Conservation (phyloP, 1,139 yeast genomes). For the Casaregolazyma suthepensis region DNA sequence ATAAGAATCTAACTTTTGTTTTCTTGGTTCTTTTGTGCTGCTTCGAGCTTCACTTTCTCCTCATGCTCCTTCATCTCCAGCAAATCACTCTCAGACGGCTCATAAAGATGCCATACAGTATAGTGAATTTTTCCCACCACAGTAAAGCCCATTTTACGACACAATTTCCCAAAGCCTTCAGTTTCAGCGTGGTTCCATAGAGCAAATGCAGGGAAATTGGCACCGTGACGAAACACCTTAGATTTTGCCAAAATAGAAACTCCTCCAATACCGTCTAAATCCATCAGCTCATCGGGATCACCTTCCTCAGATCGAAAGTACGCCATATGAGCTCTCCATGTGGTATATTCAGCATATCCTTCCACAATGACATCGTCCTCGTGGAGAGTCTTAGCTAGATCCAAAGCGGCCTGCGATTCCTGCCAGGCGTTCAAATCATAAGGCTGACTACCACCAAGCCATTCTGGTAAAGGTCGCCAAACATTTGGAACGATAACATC, state of each 20-base stretch:
- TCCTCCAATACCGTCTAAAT: constrained; percentile 88
- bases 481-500: constrained; percentile 82
- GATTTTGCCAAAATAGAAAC: constrained; percentile 80
- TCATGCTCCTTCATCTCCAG: constrained; percentile 67
- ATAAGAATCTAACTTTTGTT: not conserved
- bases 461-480: constrained; percentile 87
- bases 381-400: constrained; percentile 63
- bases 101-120: constrained; percentile 88
- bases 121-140: constrained; percentile 84
- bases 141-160: constrained; percentile 70
- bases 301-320: constrained; percentile 79
- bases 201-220: constrained; percentile 85
- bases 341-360: constrained; percentile 86
- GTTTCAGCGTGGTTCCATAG: constrained; percentile 89
- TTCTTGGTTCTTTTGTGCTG: not conserved
- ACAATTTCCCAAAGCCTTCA: constrained; percentile 84
- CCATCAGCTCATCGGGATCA: constrained; percentile 82
- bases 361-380: constrained; percentile 91
- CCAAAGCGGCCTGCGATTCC: constrained; percentile 76
- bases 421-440: constrained; percentile 91
- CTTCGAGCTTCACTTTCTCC: constrained; percentile 25
- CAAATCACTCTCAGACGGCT: constrained; percentile 89
- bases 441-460: constrained; percentile 87
- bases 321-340: constrained; percentile 90
- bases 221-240: constrained; percentile 68